Evolutionary conservation across 2,329 filamentous ascomycete genomes (phyloP).

Genomic region (Monosporascus sp.): DNA sequence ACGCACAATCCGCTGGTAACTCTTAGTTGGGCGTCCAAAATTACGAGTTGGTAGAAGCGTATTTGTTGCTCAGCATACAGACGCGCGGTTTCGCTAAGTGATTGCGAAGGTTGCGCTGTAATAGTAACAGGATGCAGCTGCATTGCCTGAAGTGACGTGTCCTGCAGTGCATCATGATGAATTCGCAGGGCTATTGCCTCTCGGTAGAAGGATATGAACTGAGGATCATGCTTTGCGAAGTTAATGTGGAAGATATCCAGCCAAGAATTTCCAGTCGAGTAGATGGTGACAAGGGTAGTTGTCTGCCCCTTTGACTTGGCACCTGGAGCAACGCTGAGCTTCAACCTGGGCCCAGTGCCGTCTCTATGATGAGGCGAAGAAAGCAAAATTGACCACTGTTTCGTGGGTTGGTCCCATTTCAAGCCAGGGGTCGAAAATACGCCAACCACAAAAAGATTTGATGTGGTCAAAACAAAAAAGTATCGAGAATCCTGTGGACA

Average conservation of each 20-base stretch:
- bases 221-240: constrained; percentile 14
- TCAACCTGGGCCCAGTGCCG: constrained; percentile 32
- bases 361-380: constrained; percentile 42
- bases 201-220: constrained; percentile 17
- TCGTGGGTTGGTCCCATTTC: constrained; percentile 13
- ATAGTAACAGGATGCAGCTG: constrained; percentile 14
- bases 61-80: constrained; percentile 29
- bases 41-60: constrained; percentile 43
- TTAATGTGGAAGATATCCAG: constrained; percentile 22
- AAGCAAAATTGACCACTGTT: constrained; percentile 29
- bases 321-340: constrained; percentile 31
- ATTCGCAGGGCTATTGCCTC: constrained; percentile 13
- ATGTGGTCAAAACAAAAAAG: constrained; percentile 25
- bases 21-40: constrained; percentile 37
- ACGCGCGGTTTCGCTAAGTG: constrained; percentile 6
- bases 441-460: constrained; percentile 22
- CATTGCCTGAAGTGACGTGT: constrained; percentile 12
- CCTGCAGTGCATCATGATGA: constrained; percentile 4
- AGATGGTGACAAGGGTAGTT: constrained; percentile 20
- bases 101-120: constrained; percentile 16
- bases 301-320: constrained; percentile 5
- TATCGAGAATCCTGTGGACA: constrained; percentile 22
- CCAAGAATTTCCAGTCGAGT: constrained; percentile 19
- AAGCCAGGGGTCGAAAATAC: constrained; percentile 11
- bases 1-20: constrained; percentile 34